Percentiles rank a stretch among this genome's conserved stretches.
Conservation (phyloP, 139 green algal genomes). For the Picochlorum costavermella region DNA sequence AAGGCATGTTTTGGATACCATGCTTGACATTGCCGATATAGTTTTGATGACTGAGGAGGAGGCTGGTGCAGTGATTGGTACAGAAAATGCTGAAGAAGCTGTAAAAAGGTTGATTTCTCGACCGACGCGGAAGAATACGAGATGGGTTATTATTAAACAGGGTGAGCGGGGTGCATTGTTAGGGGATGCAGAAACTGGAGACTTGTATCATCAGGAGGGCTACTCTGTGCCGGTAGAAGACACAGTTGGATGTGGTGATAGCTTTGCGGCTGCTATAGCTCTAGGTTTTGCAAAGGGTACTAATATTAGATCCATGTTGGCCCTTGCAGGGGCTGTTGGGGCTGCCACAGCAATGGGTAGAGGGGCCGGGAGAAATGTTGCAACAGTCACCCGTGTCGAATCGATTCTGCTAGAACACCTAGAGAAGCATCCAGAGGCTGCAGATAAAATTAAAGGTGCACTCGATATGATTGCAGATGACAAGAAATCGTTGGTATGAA, state of each 20-base stretch:
- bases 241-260: conserved; percentile 95
- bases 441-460: neutral
- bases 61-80: conserved; percentile 62
- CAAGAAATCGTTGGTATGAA: too few species aligned
- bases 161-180: conserved; percentile 65
- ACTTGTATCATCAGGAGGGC: conserved; percentile 16
- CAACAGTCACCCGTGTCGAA: conserved; percentile 21
- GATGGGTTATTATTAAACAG: conserved; percentile 79
- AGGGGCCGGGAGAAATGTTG: conserved; percentile 87
- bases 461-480: neutral
- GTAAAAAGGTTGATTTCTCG: conserved; percentile 49
- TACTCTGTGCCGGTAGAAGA: conserved; percentile 77
- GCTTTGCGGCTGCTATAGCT: conserved; percentile 82
- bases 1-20: conserved; percentile 42
- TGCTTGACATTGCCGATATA: conserved; percentile 61
- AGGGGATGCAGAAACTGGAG: conserved; percentile 5
- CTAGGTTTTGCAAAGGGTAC: conserved; percentile 61
- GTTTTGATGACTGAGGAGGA: conserved; percentile 87
- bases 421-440: neutral
- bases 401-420: neutral
- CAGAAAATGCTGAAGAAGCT: conserved; percentile 42
- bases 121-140: conserved; percentile 25
- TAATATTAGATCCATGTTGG: conserved; percentile 45
- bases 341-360: conserved; percentile 75
- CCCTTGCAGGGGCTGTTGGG: conserved; percentile 89